Evolutionary conservation across 208 protist species (phyloP), one percentile per base, ranked within the genome.

Genomic region (Lotmaria passim): DNA sequence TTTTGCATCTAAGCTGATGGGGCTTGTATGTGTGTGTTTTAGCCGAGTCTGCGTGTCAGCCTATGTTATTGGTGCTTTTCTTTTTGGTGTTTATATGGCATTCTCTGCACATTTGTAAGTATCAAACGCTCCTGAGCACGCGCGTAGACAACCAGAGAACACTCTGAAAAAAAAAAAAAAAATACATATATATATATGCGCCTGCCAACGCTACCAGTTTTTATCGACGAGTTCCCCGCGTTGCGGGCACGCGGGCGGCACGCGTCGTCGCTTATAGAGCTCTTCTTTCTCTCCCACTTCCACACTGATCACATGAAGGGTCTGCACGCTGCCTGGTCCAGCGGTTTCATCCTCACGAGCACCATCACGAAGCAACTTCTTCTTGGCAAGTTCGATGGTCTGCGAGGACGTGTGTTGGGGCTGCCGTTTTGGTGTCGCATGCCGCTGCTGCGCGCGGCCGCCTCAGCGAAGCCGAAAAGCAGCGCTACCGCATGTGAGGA

Each of bases 281-380:
- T 81, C 24, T 93, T 85, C 50, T 63, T 94, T 19, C 78, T 97
- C 7, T 91, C 87, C 1, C 93, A 97, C 69, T 94, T 94, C 51
- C 93, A 97, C 80, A 89, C 89, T 1, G 93, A 97, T 55, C 93
- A 97, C 78, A 91, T 92, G 80, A 82, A 78, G 39, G 93, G 93
- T 0, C 73, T 97, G 28, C 83, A 76, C 39, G 61, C 57, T 24
- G 55, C 21, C 0, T 97, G 88, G 86, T 26, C 56, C 46, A 52
- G 55, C 0, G 93, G 93, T 6, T 7, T 72, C 48, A 91, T 97
- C 30, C 48, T 92, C 30, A 85, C 83, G 34, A 82, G 79, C 31
- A 34, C 63, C 21, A 48, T 90, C 21, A 97, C 93, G 15, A 53
- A 61, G 7, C 72, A 75, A 28, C 78, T 97, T 15, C 56, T 94